Evolutionary conservation across 306 rosid species (phyloP).

Genomic region (Vachellia collinsii): DNA sequence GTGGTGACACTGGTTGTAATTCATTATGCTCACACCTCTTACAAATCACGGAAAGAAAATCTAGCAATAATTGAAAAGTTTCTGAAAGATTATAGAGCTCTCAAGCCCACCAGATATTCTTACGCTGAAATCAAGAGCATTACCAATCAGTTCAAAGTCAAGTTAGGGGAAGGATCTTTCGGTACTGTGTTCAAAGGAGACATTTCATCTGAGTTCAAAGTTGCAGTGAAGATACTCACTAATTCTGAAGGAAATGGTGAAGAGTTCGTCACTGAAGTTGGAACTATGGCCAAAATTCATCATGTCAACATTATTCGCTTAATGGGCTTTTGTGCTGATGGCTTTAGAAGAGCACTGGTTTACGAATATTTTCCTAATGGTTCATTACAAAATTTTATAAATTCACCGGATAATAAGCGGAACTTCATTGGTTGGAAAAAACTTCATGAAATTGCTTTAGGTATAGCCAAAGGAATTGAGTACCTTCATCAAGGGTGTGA

Average conservation of each 20-base stretch:
- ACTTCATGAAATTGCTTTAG: background rate
- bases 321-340: background rate
- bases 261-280: background rate
- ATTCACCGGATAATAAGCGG: background rate
- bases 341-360: background rate
- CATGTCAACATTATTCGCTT: background rate
- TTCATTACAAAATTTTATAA: background rate
- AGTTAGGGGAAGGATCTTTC: background rate
- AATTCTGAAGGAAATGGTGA: background rate
- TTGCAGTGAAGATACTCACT: background rate
- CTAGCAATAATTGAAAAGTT: background rate
- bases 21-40: background rate
- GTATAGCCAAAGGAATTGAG: background rate
- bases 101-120: background rate
- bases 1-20: background rate
- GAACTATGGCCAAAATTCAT: background rate
- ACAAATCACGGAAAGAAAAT: background rate
- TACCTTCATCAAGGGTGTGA: background rate
- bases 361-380: background rate
- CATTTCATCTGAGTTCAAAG: background rate
- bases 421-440: background rate
- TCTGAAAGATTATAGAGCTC: background rate
- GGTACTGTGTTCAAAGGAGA: background rate
- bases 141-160: background rate
- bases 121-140: background rate